Evolutionary conservation across 768 basidiomycete genomes (phyloP).

Genomic region (Rickenella mellea): DNA sequence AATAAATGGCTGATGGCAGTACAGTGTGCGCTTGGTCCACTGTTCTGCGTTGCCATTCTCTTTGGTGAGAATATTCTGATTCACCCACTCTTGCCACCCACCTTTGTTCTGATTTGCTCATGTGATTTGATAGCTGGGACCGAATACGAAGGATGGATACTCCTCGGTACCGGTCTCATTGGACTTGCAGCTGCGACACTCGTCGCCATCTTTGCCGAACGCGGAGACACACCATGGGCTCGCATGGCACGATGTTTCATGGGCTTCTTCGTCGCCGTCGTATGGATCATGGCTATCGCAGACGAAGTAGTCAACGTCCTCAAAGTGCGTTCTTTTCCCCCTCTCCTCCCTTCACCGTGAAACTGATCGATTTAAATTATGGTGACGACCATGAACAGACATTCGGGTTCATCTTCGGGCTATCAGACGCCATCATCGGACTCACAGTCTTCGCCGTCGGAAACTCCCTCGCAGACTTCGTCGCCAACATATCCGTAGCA

Average conservation of each 20-base stretch:
- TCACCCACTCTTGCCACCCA: background rate
- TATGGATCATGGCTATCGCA: slow-evolving; percentile 98
- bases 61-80: slow-evolving; percentile 46
- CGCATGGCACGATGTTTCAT: slow-evolving; percentile 74
- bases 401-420: slow-evolving; percentile 86
- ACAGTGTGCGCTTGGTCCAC: slow-evolving; percentile 76
- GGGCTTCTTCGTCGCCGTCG: slow-evolving; percentile 84
- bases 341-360: background rate
- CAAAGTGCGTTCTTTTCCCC: slow-evolving; percentile 41
- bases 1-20: slow-evolving; percentile 79
- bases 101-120: slow-evolving; percentile 4
- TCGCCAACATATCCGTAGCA: slow-evolving; percentile 94
- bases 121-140: slow-evolving; percentile 29
- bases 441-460: slow-evolving; percentile 95
- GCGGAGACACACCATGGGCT: slow-evolving; percentile 45
- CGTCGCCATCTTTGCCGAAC: slow-evolving; percentile 50
- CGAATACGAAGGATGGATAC: slow-evolving; percentile 36
- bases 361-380: background rate
- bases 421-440: slow-evolving; percentile 96
- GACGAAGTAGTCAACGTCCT: slow-evolving; percentile 92
- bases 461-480: slow-evolving; percentile 92
- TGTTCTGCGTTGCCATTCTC: slow-evolving; percentile 68
- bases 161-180: slow-evolving; percentile 42
- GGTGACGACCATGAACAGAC: slow-evolving; percentile 38
- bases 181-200: slow-evolving; percentile 47